These are phyloP conservation scores for Saitozyma podzolica DNA, from an alignment of 768 basidiomycete genomes.

Conservation along the genomic window DNA sequence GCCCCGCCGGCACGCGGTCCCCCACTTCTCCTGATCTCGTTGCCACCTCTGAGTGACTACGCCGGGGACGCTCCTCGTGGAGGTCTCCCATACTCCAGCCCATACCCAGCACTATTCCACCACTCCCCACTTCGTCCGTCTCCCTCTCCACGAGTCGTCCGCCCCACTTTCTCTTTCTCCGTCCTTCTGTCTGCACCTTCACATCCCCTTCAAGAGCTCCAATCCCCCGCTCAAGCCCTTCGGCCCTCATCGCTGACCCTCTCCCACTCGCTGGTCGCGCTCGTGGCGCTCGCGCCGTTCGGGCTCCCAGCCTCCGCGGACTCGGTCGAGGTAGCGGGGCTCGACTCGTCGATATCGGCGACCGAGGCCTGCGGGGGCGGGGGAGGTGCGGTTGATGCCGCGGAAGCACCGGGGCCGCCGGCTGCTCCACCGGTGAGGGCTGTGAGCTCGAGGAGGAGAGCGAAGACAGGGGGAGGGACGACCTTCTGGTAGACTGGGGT, in stretches of 20 bases:
- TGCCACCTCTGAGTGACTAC: too few species aligned
- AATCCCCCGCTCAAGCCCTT: background rate
- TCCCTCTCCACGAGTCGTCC: too few species aligned
- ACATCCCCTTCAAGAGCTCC: too few species aligned
- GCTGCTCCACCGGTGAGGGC: conserved; percentile 56
- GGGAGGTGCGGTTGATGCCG: background rate
- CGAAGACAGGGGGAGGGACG: conserved; percentile 63
- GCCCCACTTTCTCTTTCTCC: too few species aligned
- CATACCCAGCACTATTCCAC: too few species aligned
- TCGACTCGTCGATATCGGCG: background rate
- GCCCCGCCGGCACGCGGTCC: too few species aligned
- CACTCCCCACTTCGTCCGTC: too few species aligned
- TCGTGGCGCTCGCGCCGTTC: background rate
- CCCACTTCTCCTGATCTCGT: too few species aligned
- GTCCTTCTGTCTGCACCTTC: too few species aligned
- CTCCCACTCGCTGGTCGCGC: background rate
- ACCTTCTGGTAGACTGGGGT: conserved; percentile 77
- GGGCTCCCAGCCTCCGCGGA: background rate
- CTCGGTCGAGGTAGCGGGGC: background rate
- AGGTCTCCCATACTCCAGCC: too few species aligned
- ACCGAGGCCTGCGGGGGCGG: background rate
- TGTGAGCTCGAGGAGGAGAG: conserved; percentile 63
- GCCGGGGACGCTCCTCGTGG: too few species aligned
- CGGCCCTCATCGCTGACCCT: background rate
- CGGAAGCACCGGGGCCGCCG: background rate